Conservation (phyloP, 148 eudicot species). For the Chenopodium album region DNA sequence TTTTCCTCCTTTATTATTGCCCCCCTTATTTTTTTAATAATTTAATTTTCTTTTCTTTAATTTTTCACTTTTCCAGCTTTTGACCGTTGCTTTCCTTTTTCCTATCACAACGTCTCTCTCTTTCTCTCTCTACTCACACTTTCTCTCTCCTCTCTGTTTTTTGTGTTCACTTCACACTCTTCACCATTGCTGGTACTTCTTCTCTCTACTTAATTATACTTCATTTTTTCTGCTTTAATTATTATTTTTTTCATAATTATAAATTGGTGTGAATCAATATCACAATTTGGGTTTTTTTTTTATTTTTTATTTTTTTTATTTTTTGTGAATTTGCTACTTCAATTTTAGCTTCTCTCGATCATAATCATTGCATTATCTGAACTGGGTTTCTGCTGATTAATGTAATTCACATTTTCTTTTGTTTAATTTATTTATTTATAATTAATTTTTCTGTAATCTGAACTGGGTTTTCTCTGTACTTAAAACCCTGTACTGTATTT, state of each 20-base stretch:
- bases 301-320: background rate
- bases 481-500: background rate
- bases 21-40: background rate
- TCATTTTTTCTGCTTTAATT: background rate
- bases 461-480: slow-evolving; percentile 7
- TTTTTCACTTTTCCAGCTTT: slow-evolving; percentile 24
- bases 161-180: slow-evolving; percentile 10
- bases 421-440: background rate
- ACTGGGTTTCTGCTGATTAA: slow-evolving; percentile 16
- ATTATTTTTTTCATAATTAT: background rate
- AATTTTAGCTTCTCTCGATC: background rate
- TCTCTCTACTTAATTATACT: slow-evolving; percentile 11
- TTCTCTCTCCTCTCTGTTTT: slow-evolving; percentile 20
- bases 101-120: slow-evolving; percentile 27
- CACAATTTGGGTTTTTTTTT: background rate
- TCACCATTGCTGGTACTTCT: slow-evolving; percentile 27
- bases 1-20: slow-evolving; percentile 7
- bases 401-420: background rate
- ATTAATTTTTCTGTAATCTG: background rate
- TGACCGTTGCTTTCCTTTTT: slow-evolving; percentile 67
- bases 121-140: slow-evolving; percentile 15
- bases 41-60: background rate
- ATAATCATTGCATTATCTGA: background rate
- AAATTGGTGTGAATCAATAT: background rate
- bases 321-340: background rate